Conservation (phyloP, 768 basidiomycete genomes). For the Boletellus ananas region DNA sequence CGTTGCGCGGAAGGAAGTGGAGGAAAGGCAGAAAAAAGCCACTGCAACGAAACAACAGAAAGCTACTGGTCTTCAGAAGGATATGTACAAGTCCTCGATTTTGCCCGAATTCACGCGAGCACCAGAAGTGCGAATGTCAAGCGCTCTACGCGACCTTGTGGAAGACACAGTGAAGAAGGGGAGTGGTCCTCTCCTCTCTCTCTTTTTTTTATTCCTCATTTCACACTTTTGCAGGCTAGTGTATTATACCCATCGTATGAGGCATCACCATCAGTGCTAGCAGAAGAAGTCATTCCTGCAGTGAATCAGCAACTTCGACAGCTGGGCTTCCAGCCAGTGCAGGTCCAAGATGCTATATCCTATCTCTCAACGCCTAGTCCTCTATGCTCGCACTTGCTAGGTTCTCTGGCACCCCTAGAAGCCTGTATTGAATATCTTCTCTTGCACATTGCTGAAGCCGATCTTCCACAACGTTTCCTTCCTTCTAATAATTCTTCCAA, state of each 20-base stretch:
- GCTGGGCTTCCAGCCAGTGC: conserved; percentile 63
- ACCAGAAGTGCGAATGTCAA: conserved; percentile 84
- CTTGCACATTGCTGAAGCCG: conserved; percentile 80
- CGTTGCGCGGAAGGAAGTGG: conserved; percentile 62
- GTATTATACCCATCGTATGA: conserved; percentile 46
- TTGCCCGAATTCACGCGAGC: conserved; percentile 42
- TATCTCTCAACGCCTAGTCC: conserved; percentile 56
- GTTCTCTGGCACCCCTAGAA: conserved; percentile 58
- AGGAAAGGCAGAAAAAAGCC: conserved; percentile 59
- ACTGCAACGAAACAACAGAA: conserved; percentile 43
- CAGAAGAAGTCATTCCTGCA: conserved; percentile 38
- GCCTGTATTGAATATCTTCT: conserved; percentile 84
- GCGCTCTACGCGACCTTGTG: conserved; percentile 67
- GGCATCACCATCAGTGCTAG: conserved; percentile 32
- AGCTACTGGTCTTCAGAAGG: conserved; percentile 7
- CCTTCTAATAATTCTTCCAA: conserved; percentile 62
- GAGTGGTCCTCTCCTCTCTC: conserved; percentile 2
- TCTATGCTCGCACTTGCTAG: conserved; percentile 59
- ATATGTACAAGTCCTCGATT: conserved; percentile 12
- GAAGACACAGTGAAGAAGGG: conserved; percentile 81
- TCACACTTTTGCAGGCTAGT: conserved; percentile 39
- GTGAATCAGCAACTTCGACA: conserved; percentile 53
- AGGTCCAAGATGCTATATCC: conserved; percentile 49
- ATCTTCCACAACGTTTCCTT: conserved; percentile 72
- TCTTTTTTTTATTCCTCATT: neutral